A percentile compares a stretch with the other conserved stretches of the same genome.
Evolutionary conservation across 768 basidiomycete genomes (phyloP).

Genomic region (Calocybe indica): DNA sequence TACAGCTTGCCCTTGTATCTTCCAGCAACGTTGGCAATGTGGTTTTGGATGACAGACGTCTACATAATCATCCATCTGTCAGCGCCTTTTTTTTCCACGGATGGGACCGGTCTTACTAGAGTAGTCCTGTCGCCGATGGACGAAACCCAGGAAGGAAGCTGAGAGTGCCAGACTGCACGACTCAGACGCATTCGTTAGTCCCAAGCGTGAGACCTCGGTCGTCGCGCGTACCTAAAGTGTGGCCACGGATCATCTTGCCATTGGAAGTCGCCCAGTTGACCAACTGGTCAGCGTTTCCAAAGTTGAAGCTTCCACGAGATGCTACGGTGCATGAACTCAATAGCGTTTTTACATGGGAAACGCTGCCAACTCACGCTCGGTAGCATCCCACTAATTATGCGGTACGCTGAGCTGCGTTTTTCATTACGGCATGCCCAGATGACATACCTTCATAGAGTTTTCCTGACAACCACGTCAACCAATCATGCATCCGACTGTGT

Average conservation of each 20-base stretch:
- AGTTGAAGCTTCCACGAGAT: slow-evolving; percentile 24
- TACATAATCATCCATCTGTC: slow-evolving; percentile 6
- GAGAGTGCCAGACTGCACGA: slow-evolving; percentile 28
- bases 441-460: slow-evolving; percentile 33
- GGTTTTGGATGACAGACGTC: slow-evolving; percentile 40
- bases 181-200: slow-evolving; percentile 7
- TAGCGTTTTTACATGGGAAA: not conserved
- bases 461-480: slow-evolving; percentile 12
- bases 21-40: slow-evolving; percentile 38
- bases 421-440: not conserved
- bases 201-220: not conserved
- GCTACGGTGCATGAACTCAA: slow-evolving; percentile 7
- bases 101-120: slow-evolving; percentile 18
- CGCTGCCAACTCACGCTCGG: slow-evolving; percentile 19
- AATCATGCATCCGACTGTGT: not conserved
- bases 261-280: slow-evolving; percentile 36
- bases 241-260: slow-evolving; percentile 36
- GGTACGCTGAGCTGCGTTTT: not conserved
- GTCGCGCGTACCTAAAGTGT: slow-evolving; percentile 25
- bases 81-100: too few species aligned
- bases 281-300: slow-evolving; percentile 25
- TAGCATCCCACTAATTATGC: slow-evolving; percentile 27
- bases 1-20: slow-evolving; percentile 42
- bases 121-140: slow-evolving; percentile 29
- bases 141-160: slow-evolving; percentile 38